Evolutionary conservation across 371 early-diverging fungal genomes (phyloP), one percentile per base, ranked within the genome.

Genomic region (Mucor velutinosus): DNA sequence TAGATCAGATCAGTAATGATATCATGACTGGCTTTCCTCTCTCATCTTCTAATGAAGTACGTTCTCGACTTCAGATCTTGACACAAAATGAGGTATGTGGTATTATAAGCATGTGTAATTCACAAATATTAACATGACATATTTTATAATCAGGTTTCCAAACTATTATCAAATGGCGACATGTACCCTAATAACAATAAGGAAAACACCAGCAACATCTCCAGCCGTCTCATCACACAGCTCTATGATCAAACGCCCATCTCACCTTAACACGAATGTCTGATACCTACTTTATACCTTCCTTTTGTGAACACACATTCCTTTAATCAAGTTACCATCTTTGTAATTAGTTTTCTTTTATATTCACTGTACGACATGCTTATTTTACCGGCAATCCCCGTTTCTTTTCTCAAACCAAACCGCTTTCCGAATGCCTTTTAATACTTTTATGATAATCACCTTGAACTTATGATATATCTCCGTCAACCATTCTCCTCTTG

Each of bases 161-260:
- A 71, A 60, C 33, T 64, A 11, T 25, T 73, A 39, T 60, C 58
- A 32, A 64, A 58, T 55, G 21, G 35, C 12, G 27, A 45, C 25
- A 19, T 71, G 47, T 69, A 74, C 39, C 25, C 76, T n/a, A 73
- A 63, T 29, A 78, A 78, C 70, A 70, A 77, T 67, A 70, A 74
- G 58, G 77, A 83, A 53, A 74, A 58, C n/a, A 71, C 73, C 2
- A 32, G 67, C 12, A 47, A 72, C 7, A 62, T 83, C n/a, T 72
- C 83, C 19, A 69, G 64, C 57, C 74, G 77, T 27, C 58, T 76
- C 8, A 69, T 83, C 23, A 66, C 73, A 25, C 79, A 76, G 35
- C 68, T 83, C 17, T 77, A 71, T 57, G 78, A 77, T 65, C 77
- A 78, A 67, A 67, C 70, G 29, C 82, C 79, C 11, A 69, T 73